Evolutionary conservation across 2,329 filamentous ascomycete genomes (phyloP), one percentile per base, ranked within the genome.

Genomic region (Dothideomycetidae sp.): DNA sequence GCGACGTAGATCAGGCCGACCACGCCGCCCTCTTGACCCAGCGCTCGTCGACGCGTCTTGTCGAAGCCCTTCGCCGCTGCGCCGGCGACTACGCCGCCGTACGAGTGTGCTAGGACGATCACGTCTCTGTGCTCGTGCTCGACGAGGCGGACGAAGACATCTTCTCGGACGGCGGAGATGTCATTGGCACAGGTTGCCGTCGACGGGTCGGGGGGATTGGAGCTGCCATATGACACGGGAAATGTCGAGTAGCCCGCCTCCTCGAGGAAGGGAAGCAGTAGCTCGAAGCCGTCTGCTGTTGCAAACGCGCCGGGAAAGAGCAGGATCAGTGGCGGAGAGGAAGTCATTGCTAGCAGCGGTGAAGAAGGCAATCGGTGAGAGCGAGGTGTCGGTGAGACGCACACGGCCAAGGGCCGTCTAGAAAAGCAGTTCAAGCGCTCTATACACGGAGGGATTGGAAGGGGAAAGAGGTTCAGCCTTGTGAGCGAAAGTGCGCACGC

Each of bases 41-140:
- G 40, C 13, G 45, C 33, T 36, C 52, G 41, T 5, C 54, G 47
- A 11, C 52, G 48, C 2, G 41, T 21, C 29, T 52, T 53, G 19
- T 49, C 50, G 16, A 61, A 49, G 1, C 53, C 55, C 9, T 52
- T 45, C 1, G 57, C 42, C 2, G 52, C 51, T 40, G 56, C 55
- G 44, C 49, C 58, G 11, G 57, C 57, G 0, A 56, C 56, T 7
- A 59, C 39, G 2, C 55, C 54, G 4, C 55, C 50, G 52, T 57
- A 59, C 41, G 56, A 58, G 46, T 59, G 56, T 16, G 48, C 44
- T 4, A 58, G 34, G 4, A 59, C 31, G n/a, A 57, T 42, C 4
- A 58, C 46, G 5, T 56, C 48, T 14, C 45, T 43, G 36, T 26
- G 21, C 21, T 40, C 41, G 7, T 23, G 33, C 21, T 45, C 45